These are phyloP conservation scores for Aspergillus proliferans DNA, from an alignment of 2,329 filamentous ascomycete species.

Conservation along the genomic window DNA sequence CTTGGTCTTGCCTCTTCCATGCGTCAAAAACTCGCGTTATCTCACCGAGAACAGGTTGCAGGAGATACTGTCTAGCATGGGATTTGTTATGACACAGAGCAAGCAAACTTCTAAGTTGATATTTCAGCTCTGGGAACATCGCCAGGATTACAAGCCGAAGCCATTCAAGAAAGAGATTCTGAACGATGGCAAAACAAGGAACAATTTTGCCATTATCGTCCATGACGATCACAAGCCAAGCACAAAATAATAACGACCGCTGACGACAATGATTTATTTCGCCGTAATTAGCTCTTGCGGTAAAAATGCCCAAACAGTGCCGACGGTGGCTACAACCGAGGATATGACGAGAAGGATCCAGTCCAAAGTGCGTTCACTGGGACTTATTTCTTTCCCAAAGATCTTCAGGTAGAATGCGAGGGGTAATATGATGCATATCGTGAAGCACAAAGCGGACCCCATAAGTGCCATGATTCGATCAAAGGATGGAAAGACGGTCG, in stretches of 20 bases:
- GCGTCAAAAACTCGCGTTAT: conserved; percentile 85
- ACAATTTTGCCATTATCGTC: conserved; percentile 84
- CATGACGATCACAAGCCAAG: conserved; percentile 9
- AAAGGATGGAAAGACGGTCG: conserved; percentile 69
- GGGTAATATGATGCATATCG: conserved; percentile 87
- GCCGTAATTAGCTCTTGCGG: conserved; percentile 67
- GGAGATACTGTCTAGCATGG: conserved; percentile 69
- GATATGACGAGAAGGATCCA: conserved; percentile 66
- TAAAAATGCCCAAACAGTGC: conserved; percentile 82
- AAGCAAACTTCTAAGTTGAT: conserved; percentile 79
- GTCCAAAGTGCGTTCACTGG: conserved; percentile 58
- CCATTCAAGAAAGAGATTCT: conserved; percentile 68
- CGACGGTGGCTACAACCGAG: conserved; percentile 62
- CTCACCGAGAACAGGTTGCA: conserved; percentile 64
- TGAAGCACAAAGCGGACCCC: conserved; percentile 84
- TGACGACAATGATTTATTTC: conserved; percentile 6
- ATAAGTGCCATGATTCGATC: conserved; percentile 88
- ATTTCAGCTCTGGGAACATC: conserved; percentile 76
- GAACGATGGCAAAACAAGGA: conserved; percentile 67
- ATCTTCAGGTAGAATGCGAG: conserved; percentile 85
- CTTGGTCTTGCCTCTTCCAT: conserved; percentile 81
- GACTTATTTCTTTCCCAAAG: conserved; percentile 65
- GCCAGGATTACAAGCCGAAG: conserved; percentile 20
- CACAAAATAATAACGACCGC: background rate
- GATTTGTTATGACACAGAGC: conserved; percentile 59